Base-by-base conservation (phyloP, 1,139 yeast species). In the Casaregolazyma suthepensis region DNA sequence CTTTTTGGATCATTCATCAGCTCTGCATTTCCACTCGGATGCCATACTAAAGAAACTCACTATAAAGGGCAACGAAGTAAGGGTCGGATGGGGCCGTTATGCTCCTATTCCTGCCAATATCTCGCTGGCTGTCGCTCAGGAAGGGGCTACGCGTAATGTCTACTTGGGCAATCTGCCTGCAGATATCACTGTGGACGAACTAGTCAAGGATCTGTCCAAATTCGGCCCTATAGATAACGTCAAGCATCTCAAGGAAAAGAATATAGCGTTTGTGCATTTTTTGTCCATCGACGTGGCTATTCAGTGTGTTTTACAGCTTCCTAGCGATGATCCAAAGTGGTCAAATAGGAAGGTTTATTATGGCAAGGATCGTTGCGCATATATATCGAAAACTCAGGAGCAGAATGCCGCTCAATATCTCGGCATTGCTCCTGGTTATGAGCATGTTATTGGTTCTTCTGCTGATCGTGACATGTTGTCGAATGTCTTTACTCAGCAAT, bases 321-420 rank as follows among this genome's bases (percentile, higher is more conserved):
- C 74, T 66, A 75, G 75, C 62, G 76, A 72, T 63, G 72, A 86
- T 57, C 74, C 78, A 17, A 78, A 77, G 54, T 84, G 87, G 72
- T 73, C 77, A 29, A 75, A 75, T 53, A 81, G 85, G 58, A 86
- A 85, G 63, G 82, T 88, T 45, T 85, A 80, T 63, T 90, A 87
- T 66, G 96, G 97, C 56, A 87, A 87, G 70, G 97, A 91, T 70
- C 78, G 96, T 68, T 88, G 96, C 64, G 81, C 82, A 2, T 79
- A 78, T 65, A 87, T 91, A 52, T 89, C 97, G 42, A 89, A 88
- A 69, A 87, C 97, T 29, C 97, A 93, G 71, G 96, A 90, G 71
- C 97, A 91, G 67, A 90, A 91, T 69, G 98, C 98, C 20, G 96
- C 97, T 7, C 96, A 91, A 71, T 91, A 89, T 68, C 75, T 91